Base-by-base conservation (phyloP, 78 protist species). In the Dictyostelium capitatum region DNA sequence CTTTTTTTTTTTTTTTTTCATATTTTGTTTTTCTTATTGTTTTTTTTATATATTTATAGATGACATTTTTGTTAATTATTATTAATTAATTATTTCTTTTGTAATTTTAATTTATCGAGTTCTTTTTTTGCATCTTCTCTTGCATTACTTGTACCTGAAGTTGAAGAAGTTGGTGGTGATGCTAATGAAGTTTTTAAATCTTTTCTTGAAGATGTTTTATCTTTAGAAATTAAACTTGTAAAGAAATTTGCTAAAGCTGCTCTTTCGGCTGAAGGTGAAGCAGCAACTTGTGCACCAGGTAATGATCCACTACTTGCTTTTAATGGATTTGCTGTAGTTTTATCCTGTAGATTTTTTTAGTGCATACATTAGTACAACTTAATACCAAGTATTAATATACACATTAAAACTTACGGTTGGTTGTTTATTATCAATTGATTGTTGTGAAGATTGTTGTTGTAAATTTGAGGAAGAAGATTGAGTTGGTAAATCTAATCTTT, bases 201-300 rank as follows among this genome's bases (percentile, higher is more conserved):
- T 37, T 74, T 87, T 54, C 70, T 51, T 14, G 93, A 59, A 4
- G 85, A 30, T 3, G 77, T 56, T 43, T 54, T 81, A 69, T 91
- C 95, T 53, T 79, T 91, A 6, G 89, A 77, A 20, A 91, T 91
- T 62, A 91, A 67, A 25, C 84, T 73, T 10, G 80, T 91, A 54
- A 91, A 91, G 90, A 91, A 91, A 53, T 82, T 91, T 37, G 84
- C 70, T 53, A 91, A 67, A 15, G 85, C 95, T 19, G 95, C 95
- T 50, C 75, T 90, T 79, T 91, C 95, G 4, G 93, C 84, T 14
- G 48, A 7, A 64, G 83, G 93, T 12, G 87, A 25, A 8, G 73
- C 54, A 4, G 56, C 75, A 67, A 67, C 64, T 72, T 73, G 74
- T 47, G 77, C 14, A 6, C 53, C 43, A 30, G 90, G 15, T 8